Evolutionary conservation across 495 filamentous ascomycete species (phyloP), one percentile per base, ranked within the genome.

Genomic region (Chaetomium tenue): DNA sequence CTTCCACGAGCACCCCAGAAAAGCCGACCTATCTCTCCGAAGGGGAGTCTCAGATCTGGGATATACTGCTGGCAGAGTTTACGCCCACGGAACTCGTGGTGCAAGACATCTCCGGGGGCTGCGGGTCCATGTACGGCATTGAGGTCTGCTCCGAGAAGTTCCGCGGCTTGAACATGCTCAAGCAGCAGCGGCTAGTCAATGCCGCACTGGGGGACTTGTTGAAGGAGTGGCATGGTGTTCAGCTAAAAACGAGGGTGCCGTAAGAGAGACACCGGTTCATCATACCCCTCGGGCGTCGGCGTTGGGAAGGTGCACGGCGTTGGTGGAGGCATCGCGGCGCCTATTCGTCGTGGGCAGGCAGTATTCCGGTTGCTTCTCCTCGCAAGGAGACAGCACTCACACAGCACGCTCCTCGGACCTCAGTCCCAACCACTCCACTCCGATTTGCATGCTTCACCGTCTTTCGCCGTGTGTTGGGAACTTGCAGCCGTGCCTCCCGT

Each of bases 61-160:
- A 81, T 58, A 70, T 67, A 46, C 66, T 83, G 20, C 47, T 68
- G 37, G 71, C 75, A 20, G 77, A 79, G 68, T 77, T 81, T 53
- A 53, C 70, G n/a, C 79, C 80, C 28, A 78, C 78, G 0, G 66
- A 79, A 54, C 75, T 81, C 26, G 65, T 83, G 70, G 89, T 92
- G n/a, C 87, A 86, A 70, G 89, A 92, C 74, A 83, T 92, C 58
- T 87, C 83, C n/a, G 89, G 89, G 42, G 89, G 89, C 33, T 92
- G 89, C 75, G 89, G 89, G 52, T 86, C 83, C 61, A 91, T 92
- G 89, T 92, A 91, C 75, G 85, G 81, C 60, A 85, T 92, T 65
- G 87, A 91, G 65, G 84, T 91, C 66, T 76, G 80, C 58, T 87
- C 86, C 22, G 77, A 81, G 57, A 83, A 77, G 75, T 92, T 92